phyloP scores from a whole-genome alignment of 768 basidiomycete genomes.

The Clathrus columnatus region DNA sequence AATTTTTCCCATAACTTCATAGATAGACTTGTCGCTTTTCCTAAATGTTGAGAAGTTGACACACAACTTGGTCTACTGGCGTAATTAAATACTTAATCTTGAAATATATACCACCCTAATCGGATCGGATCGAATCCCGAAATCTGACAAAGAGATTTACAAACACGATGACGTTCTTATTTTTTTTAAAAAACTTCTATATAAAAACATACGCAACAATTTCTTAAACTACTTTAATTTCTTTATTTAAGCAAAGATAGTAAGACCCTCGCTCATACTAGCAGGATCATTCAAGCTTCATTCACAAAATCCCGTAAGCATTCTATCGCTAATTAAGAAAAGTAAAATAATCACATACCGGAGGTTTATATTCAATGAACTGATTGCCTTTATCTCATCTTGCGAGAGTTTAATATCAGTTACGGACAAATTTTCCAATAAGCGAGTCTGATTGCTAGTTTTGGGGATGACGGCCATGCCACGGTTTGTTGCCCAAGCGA shows the following conservation, averaged over 20 bases:
- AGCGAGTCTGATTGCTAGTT: constrained; percentile 38
- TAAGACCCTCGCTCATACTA: constrained; percentile 54
- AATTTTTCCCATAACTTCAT: no score
- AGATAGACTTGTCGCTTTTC: no score
- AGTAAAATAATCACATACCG: constrained; percentile 39
- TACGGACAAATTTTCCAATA: constrained; percentile 45
- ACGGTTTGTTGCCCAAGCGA: constrained; percentile 74
- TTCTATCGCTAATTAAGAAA: not conserved
- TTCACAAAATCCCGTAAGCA: constrained; percentile 6
- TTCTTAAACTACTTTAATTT: no score
- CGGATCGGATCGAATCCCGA: no score
- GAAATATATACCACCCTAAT: no score
- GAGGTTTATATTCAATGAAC: constrained; percentile 49
- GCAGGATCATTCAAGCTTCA: constrained; percentile 61
- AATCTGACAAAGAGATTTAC: no score
- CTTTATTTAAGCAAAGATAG: constrained; percentile 56
- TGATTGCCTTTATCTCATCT: constrained; percentile 51
- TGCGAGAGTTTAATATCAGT: constrained; percentile 41
- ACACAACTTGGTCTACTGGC: no score
- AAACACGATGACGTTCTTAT: no score
- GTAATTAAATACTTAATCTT: no score
- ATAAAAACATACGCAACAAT: no score
- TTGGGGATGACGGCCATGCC: constrained; percentile 73
- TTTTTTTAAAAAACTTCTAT: no score
- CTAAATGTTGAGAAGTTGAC: no score